A percentile compares a stretch with the other conserved stretches of the same genome.
These are phyloP conservation scores for Inga leiocalycina DNA, from an alignment of 306 rosid genomes.

Conservation along the genomic window DNA sequence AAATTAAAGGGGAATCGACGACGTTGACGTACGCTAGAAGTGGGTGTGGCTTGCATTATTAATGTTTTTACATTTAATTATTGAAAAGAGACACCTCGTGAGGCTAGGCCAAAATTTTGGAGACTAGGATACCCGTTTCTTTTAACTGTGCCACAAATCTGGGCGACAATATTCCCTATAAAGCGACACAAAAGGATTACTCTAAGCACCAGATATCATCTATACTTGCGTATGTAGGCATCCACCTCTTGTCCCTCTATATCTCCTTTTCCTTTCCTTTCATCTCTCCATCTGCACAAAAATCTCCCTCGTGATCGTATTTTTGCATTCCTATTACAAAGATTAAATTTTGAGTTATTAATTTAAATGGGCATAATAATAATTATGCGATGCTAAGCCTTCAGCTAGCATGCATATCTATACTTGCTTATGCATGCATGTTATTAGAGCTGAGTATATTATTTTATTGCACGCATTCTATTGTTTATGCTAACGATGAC, in stretches of 20 bases:
- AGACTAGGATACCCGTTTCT: slow-evolving; percentile 28
- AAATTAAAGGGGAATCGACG: background rate
- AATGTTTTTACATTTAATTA: background rate
- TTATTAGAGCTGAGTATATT: background rate
- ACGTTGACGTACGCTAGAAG: background rate
- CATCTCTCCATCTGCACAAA: background rate
- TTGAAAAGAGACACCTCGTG: background rate
- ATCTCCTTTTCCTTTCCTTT: background rate
- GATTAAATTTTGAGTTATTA: background rate
- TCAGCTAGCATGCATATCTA: background rate
- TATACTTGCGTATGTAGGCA: slow-evolving; percentile 9
- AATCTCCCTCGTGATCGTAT: background rate
- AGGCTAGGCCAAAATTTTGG: slow-evolving; percentile 20
- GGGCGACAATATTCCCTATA: slow-evolving; percentile 42
- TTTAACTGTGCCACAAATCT: slow-evolving; percentile 36
- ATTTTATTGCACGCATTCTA: background rate
- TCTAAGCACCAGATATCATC: background rate
- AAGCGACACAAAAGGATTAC: slow-evolving; percentile 31
- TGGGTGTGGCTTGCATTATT: background rate
- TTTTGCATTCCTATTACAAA: background rate
- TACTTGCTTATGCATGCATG: background rate
- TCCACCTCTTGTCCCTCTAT: slow-evolving; percentile 10
- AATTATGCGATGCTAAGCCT: background rate
- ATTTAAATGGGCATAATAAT: background rate
- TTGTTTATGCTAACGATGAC: slow-evolving; percentile 9